Percentiles rank a stretch among this genome's conserved stretches.
These are phyloP conservation scores for Neurospora africana DNA, from an alignment of 495 filamentous ascomycete genomes.

Conservation along the genomic window DNA sequence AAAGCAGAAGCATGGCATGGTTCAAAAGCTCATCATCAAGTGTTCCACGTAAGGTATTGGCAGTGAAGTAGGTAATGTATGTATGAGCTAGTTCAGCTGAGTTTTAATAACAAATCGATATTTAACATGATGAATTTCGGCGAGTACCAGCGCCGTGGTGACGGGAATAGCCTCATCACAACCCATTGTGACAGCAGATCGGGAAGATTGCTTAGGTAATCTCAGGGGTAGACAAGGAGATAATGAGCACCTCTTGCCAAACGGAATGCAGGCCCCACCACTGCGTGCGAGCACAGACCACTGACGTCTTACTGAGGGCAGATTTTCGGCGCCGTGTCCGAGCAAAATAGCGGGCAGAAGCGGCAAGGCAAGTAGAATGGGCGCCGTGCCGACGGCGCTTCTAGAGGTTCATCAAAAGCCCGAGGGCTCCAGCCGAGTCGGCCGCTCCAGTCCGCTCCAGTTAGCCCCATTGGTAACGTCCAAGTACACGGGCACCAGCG, in stretches of 20 bases:
- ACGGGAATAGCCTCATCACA: neutral
- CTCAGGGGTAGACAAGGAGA: neutral
- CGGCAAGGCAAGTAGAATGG: neutral
- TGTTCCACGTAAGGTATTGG: neutral
- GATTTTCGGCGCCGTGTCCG: neutral
- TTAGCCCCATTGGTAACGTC: neutral
- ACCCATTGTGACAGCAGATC: neutral
- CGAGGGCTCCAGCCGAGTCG: neutral
- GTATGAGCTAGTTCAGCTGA: neutral
- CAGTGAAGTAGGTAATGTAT: neutral
- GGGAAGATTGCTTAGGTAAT: neutral
- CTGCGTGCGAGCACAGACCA: neutral
- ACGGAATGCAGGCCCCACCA: neutral
- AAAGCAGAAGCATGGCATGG: neutral
- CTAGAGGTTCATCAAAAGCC: neutral
- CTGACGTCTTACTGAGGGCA: neutral
- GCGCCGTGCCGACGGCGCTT: neutral
- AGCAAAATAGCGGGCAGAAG: neutral
- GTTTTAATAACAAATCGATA: neutral
- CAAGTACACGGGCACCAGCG: neutral
- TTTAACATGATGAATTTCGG: neutral
- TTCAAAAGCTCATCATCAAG: neutral
- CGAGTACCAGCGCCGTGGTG: neutral
- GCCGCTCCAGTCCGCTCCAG: neutral
- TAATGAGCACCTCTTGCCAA: neutral